phyloP scores from a whole-genome alignment of 768 basidiomycete species.

The Gloeopeniophorella convolvens region DNA sequence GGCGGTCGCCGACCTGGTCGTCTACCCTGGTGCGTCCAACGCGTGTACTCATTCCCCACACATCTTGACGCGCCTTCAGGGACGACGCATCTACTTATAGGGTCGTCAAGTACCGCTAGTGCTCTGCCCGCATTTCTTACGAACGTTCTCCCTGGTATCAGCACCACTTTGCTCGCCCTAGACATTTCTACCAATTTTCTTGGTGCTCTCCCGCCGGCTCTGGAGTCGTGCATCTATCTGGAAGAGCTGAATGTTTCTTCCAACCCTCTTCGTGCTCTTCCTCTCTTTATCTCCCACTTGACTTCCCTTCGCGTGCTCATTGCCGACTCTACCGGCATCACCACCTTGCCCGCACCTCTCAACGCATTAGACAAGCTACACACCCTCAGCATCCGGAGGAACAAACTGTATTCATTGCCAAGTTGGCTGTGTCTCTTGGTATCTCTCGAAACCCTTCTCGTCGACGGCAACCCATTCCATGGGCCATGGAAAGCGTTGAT shows the following conservation, averaged over 20 bases:
- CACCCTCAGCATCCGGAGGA: constrained; percentile 82
- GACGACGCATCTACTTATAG: constrained; percentile 89
- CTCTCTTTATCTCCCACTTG: constrained; percentile 76
- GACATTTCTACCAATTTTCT: constrained; percentile 91
- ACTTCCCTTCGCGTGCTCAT: constrained; percentile 78
- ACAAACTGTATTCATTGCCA: constrained; percentile 85
- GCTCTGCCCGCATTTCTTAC: constrained; percentile 73
- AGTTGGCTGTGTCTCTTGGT: constrained; percentile 91
- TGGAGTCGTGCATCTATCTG: constrained; percentile 72
- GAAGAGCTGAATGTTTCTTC: constrained; percentile 93
- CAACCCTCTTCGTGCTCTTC: constrained; percentile 89
- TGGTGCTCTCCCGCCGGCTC: constrained; percentile 72
- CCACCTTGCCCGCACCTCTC: constrained; percentile 68
- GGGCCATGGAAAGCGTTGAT: constrained; percentile 89
- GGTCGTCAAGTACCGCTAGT: constrained; percentile 72
- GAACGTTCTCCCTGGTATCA: constrained; percentile 62
- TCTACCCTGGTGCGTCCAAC: constrained; percentile 58
- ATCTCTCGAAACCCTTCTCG: constrained; percentile 74
- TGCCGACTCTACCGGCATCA: constrained; percentile 85
- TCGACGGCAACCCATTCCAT: constrained; percentile 96
- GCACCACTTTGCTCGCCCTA: constrained; percentile 75
- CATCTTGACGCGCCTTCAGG: constrained; percentile 38
- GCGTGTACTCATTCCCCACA: background rate
- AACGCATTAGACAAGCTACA: constrained; percentile 73
- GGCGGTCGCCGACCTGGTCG: constrained; percentile 54